These are phyloP conservation scores for Arthrobotrys sinensis DNA, from an alignment of 2,329 filamentous ascomycete species.

Conservation along the genomic window DNA sequence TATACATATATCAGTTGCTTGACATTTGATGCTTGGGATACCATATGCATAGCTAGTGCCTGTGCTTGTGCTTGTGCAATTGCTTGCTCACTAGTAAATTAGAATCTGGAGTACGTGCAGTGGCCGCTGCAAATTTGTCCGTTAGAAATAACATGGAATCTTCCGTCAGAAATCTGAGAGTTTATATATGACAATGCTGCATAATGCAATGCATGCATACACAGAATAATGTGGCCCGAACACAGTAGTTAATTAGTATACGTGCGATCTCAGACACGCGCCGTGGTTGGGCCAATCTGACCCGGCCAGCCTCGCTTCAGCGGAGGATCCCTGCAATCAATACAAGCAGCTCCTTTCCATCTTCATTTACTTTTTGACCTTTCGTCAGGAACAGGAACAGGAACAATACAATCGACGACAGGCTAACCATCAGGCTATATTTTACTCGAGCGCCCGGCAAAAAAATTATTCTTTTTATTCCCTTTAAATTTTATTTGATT, in stretches of 20 bases:
- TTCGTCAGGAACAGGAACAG: not conserved
- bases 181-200: not conserved
- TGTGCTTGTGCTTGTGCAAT: not conserved
- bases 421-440: not conserved
- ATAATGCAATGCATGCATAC: not conserved
- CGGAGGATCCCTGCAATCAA: conserved; percentile 16
- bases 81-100: not conserved
- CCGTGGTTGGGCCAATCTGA: conserved; percentile 5
- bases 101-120: not conserved
- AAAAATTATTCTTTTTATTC: not conserved
- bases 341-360: conserved; percentile 13
- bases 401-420: conserved; percentile 1
- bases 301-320: conserved; percentile 24
- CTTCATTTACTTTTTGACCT: not conserved
- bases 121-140: not conserved
- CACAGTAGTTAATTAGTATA: too few species aligned
- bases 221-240: too few species aligned
- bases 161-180: not conserved
- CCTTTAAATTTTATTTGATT: not conserved
- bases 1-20: not conserved
- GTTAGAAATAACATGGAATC: not conserved
- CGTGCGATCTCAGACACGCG: conserved; percentile 12
- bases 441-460: not conserved
- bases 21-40: not conserved
- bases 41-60: not conserved